Evolutionary conservation across 2,329 filamentous ascomycete genomes (phyloP), one percentile per base, ranked within the genome.

Genomic region (Ceratocystis colombiana): DNA sequence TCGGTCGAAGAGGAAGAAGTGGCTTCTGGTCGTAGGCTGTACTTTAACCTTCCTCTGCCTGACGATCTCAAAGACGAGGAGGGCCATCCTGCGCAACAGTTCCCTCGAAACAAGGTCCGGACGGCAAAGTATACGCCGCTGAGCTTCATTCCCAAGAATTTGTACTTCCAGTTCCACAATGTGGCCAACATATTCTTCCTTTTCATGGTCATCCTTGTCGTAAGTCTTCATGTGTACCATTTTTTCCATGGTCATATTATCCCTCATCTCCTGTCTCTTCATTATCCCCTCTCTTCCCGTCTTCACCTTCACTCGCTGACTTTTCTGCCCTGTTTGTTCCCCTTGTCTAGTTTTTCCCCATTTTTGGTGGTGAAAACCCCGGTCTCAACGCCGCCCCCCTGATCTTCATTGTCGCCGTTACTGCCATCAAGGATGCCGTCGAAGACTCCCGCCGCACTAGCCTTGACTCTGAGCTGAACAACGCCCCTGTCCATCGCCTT

Each of bases 101-200:
- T 88, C 75, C 82, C 89, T 62, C 83, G 93, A 70, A 99, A 99
- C 80, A 99, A 99, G 81, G 96, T 99, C 75, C 84, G 95, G 71
- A 99, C 94, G 2, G 90, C 94, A 68, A 99, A 97, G 77, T 99
- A 99, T 76, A 99, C 94, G 6, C 88, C 95, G 7, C 76, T 99
- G 69, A 96, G 89, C 68, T 99, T 99, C 76, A 76, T 99, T 33
- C 94, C 94, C 15, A 97, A 97, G 79, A 97, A 99, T 76, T 74
- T 99, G 73, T 99, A 88, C 85, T 90, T 96, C 70, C 95, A 99
- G 76, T 97, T 99, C 74, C 93, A 99, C 77, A 97, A 97, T 73
- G 88, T 99, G 72, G 94, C 94, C 73, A 99, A 99, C 76, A 88
- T 97, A 65, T 99, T 97, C 78, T 99, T 99, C 82, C 80, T 97